These are phyloP conservation scores for Tetraselmis chui DNA, from an alignment of 139 green algal species.

Conservation along the genomic window DNA sequence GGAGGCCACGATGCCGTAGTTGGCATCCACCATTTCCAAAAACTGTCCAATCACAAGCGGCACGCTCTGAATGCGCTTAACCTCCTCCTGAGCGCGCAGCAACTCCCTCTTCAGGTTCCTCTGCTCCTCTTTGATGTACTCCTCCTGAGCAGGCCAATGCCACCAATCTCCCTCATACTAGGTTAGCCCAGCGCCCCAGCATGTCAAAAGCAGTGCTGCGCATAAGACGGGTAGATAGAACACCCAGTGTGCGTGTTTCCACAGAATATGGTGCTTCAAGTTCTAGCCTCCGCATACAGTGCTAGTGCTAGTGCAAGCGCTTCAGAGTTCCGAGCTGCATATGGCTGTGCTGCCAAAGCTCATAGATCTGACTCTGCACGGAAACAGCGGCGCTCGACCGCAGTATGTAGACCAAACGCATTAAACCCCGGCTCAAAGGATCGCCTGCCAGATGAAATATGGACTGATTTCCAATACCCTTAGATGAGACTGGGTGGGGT, in stretches of 20 bases:
- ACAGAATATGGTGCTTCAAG: too few relatives aligned
- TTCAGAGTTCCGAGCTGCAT: too few relatives aligned
- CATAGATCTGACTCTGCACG: too few relatives aligned
- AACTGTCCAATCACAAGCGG: constrained; percentile 99
- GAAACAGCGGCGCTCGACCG: too few relatives aligned
- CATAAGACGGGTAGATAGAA: not conserved
- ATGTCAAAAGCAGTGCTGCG: not conserved
- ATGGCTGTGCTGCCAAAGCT: too few relatives aligned
- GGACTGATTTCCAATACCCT: not conserved
- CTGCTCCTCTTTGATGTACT: constrained; percentile 99
- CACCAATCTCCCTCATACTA: not conserved
- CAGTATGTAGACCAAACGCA: too few relatives aligned
- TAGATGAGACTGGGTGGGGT: not conserved
- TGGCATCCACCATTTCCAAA: constrained; percentile 95
- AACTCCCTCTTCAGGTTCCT: constrained; percentile 96
- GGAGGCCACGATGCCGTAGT: constrained; percentile 92
- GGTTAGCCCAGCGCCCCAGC: not conserved
- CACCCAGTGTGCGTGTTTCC: too few relatives aligned
- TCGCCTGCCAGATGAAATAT: not conserved
- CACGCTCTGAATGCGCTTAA: constrained; percentile 96
- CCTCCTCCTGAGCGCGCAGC: constrained; percentile 94
- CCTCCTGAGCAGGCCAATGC: constrained; percentile 62
- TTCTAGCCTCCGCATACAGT: too few relatives aligned
- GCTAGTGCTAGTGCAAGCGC: too few relatives aligned
- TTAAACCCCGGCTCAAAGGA: too few relatives aligned